Base-by-base conservation (phyloP, 768 basidiomycete species). In the Tremella fuciformis region DNA sequence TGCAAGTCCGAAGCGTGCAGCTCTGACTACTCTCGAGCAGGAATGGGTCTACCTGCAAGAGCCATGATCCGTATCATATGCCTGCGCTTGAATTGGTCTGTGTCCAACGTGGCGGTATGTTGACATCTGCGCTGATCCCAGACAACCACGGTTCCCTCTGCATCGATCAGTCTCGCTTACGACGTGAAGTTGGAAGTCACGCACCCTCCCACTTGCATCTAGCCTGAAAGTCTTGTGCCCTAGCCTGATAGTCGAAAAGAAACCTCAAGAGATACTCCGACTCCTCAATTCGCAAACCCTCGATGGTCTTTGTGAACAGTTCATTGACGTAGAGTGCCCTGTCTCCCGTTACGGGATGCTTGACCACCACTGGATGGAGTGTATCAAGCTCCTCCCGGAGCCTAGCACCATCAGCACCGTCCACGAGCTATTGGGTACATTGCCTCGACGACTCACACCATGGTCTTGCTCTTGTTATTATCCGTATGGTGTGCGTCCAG, bases 61-160 rank as follows among this genome's bases (percentile, higher is more conserved):
- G 57, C 48, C n/a, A 49, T 58, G 38, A 58, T 51, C 26, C 57
- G 29, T 13, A 58, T 58, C 57, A 58, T 58, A 48, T 58, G 57
- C 26, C 57, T 39, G 16, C 57, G 48, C 46, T 58, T 58, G 2
- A 18, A 48, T 15, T 16, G 57, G 3, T 19, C 21, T 8, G 57
- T 58, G 39, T 58, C 57, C 2, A 58, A 21, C 11, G 50, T 50
- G 3, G 57, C 57, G 15, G 57, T 40, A 26, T 58, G 57, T 44
- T 58, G 57, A 9, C 48, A 48, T 13, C 50, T 19, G 13, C 50
- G 37, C 50, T 59, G 58, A 37, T 59, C 58, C 58, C 58, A 59
- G 11, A 59, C 29, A 25, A 52, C 40, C 9, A 59, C 51, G 8
- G 50, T 52, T 7, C 58, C 58, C 21, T 53, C 57, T 58, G 50